These are phyloP conservation scores for Jaenimonas drosophilae DNA, from an alignment of 208 protist genomes.

Conservation along the genomic window DNA sequence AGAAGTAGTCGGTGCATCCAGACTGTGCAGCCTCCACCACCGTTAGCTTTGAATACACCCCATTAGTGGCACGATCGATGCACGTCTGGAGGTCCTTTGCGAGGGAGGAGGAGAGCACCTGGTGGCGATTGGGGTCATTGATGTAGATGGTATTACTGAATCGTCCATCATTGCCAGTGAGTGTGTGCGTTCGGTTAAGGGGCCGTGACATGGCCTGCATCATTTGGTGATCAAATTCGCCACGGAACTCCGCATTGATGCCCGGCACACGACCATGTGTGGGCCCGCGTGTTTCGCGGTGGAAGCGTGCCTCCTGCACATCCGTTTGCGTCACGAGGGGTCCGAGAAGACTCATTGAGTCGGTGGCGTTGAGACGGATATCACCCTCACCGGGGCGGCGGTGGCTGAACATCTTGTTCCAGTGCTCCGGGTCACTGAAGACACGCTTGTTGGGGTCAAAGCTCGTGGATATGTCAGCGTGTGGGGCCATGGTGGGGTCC, in stretches of 20 bases:
- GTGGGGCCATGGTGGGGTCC: constrained; percentile 44
- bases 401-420: constrained; percentile 87
- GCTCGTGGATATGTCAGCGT: constrained; percentile 40
- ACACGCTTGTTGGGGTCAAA: constrained; percentile 76
- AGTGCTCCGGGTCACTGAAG: constrained; percentile 86
- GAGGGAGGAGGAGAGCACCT: constrained; percentile 57
- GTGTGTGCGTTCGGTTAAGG: constrained; percentile 61
- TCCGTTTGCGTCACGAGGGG: constrained; percentile 74
- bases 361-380: constrained; percentile 51
- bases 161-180: constrained; percentile 74
- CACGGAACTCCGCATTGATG: constrained; percentile 74
- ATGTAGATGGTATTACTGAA: constrained; percentile 86
- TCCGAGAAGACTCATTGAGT: constrained; percentile 61
- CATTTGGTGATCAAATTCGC: constrained; percentile 83
- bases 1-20: constrained; percentile 80
- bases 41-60: constrained; percentile 76
- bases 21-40: constrained; percentile 85
- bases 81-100: constrained; percentile 48
- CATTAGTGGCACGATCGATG: constrained; percentile 80
- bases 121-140: constrained; percentile 71
- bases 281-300: constrained; percentile 53
- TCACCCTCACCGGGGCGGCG: constrained; percentile 76
- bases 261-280: constrained; percentile 65
- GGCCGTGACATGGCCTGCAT: constrained; percentile 85
- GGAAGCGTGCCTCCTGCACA: constrained; percentile 55